Evolutionary conservation across 78 protist species (phyloP), one percentile per base, ranked within the genome.

Genomic region (Cavenderia fasciculata): DNA sequence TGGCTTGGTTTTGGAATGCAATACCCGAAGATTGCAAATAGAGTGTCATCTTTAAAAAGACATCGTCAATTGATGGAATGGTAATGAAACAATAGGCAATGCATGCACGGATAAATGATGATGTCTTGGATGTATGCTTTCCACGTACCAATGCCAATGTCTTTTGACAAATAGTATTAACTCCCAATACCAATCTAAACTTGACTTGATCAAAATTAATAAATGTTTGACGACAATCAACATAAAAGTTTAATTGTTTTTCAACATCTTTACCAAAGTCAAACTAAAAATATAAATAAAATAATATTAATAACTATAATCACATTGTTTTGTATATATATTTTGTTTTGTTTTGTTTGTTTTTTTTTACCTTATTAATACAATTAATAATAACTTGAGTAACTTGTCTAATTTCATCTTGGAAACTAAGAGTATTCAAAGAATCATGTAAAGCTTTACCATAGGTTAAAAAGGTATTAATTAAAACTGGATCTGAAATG

Each of bases 31-130:
- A 25, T 21, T 66, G 47, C 40, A 90, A 75, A 57, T 87, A 94
- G 29, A 94, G 94, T 4, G 38, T 40, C 44, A 96, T 82, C 40
- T 93, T 86, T 68, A 65, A 12, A 43, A 87, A 59, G 47, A 71
- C 59, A 40, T 94, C 94, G 25, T 87, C 91, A 62, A 96, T 92
- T 16, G 98, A 59, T 31, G 96, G 96, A 44, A 94, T 88, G 66
- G 98, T 96, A 75, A 96, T 94, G 85, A 56, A 92, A 85, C 85
- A 68, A 72, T 69, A 96, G 8, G 96, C 90, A 49, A 92, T 23
- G 74, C 95, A 92, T 2, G 98, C 96, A 19, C 95, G 69, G 47
- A 74, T 94, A 54, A 96, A 94, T 21, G 82, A 59, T 0, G 95
- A 84, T 29, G 96, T 87, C 73, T 96, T 96, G 52, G 85, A 29